Conservation (phyloP, 2,329 filamentous ascomycete species). For the Cladobotryum mycophilum region DNA sequence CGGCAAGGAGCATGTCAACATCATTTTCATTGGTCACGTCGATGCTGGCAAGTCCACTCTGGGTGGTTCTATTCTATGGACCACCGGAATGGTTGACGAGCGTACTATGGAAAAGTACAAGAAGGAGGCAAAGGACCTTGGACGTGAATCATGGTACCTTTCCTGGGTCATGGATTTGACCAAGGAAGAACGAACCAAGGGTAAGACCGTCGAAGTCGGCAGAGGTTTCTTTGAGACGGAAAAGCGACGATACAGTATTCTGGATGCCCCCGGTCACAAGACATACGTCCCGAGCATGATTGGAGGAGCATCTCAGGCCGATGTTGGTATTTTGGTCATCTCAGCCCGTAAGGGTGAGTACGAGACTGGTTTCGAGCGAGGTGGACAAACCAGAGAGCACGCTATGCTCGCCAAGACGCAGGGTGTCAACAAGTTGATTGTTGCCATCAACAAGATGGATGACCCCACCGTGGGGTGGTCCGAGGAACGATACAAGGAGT, state of each 20-base stretch:
- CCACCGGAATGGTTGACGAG: slow-evolving; percentile 98
- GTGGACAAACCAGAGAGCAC: slow-evolving; percentile 94
- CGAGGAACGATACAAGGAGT: slow-evolving; percentile 87
- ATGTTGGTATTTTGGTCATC: slow-evolving; percentile 92
- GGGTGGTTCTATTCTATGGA: slow-evolving; percentile 86
- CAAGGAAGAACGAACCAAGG: slow-evolving; percentile 91
- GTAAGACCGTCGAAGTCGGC: slow-evolving; percentile 96
- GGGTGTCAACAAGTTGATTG: slow-evolving; percentile 91
- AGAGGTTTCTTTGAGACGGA: slow-evolving; percentile 96
- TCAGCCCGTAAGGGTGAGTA: slow-evolving; percentile 97
- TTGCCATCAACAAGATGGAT: slow-evolving; percentile 99
- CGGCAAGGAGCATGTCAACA: slow-evolving; percentile 87
- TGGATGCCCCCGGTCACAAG: slow-evolving; percentile 96
- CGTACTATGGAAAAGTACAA: slow-evolving; percentile 98
- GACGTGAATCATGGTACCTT: slow-evolving; percentile 96
- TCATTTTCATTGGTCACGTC: slow-evolving; percentile 97
- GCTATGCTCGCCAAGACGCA: slow-evolving; percentile 97
- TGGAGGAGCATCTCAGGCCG: slow-evolving; percentile 85
- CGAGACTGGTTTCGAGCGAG: slow-evolving; percentile 94
- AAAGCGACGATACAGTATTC: slow-evolving; percentile 90
- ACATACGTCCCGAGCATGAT: slow-evolving; percentile 99
- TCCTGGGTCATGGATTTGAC: slow-evolving; percentile 98
- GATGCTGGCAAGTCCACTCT: slow-evolving; percentile 97
- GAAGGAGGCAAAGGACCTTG: slow-evolving; percentile 90
- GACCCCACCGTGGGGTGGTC: slow-evolving; percentile 96